These are phyloP conservation scores for Ganoderma leucocontextum DNA, from an alignment of 1,284 basidiomycete genomes.

Conservation along the genomic window DNA sequence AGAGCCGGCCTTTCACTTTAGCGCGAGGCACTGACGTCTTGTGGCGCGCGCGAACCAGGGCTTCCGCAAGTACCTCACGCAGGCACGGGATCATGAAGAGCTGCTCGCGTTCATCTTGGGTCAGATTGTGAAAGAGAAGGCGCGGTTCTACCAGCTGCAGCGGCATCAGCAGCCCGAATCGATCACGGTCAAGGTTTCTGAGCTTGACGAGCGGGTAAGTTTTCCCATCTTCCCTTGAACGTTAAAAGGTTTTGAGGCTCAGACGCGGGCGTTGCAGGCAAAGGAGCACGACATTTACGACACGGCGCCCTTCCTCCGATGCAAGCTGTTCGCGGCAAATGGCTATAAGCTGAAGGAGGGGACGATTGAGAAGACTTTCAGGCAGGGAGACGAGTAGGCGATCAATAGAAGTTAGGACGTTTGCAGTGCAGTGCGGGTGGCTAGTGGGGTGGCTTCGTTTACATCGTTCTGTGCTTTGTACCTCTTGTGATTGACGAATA, in stretches of 20 bases:
- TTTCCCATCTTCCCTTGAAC: constrained; percentile 5
- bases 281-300: constrained; percentile 97
- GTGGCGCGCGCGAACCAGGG: constrained; percentile 57
- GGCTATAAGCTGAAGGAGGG: constrained; percentile 81
- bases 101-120: constrained; percentile 94
- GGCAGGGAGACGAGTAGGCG: constrained; percentile 30
- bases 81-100: constrained; percentile 95
- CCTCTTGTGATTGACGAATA: too few relatives aligned
- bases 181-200: constrained; percentile 77
- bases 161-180: constrained; percentile 79
- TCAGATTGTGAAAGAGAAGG: constrained; percentile 94
- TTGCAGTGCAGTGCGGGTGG: not conserved
- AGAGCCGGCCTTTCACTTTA: not conserved
- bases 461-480: too few relatives aligned
- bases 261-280: constrained; percentile 57
- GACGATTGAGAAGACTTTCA: constrained; percentile 76
- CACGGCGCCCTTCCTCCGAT: constrained; percentile 84
- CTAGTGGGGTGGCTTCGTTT: constrained; percentile 1
- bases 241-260: not conserved
- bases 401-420: constrained; percentile 3
- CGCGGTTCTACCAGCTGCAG: constrained; percentile 82
- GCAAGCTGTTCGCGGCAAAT: constrained; percentile 88
- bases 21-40: constrained; percentile 17
- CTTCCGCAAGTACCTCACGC: constrained; percentile 97
- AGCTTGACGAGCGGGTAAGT: constrained; percentile 85